Conservation (phyloP, 805 yeast species). For the Metschnikowia reukaufii region DNA sequence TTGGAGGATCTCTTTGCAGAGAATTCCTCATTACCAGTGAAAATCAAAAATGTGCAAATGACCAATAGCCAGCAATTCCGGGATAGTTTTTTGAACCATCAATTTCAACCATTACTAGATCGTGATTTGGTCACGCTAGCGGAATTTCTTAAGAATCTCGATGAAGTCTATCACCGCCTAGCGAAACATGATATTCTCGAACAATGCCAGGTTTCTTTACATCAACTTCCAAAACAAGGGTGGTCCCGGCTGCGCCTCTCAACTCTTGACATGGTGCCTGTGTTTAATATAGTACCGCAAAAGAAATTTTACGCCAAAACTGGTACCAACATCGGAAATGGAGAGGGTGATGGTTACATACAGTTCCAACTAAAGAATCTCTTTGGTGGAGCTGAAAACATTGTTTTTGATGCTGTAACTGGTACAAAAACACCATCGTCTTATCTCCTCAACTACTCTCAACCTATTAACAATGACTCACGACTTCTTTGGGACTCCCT, state of each 20-base stretch:
- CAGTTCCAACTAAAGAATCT: slow-evolving; percentile 61
- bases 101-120: slow-evolving; percentile 46
- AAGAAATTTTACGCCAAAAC: slow-evolving; percentile 80
- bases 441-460: slow-evolving; percentile 47
- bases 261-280: slow-evolving; percentile 32
- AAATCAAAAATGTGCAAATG: slow-evolving; percentile 45
- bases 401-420: slow-evolving; percentile 51
- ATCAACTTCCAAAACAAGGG: slow-evolving; percentile 17
- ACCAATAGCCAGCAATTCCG: slow-evolving; percentile 50
- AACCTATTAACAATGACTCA: slow-evolving; percentile 46
- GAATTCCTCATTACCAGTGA: slow-evolving; percentile 41
- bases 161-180: slow-evolving; percentile 44
- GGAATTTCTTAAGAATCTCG: slow-evolving; percentile 42
- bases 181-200: slow-evolving; percentile 44
- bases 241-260: slow-evolving; percentile 9
- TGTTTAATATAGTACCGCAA: slow-evolving; percentile 48
- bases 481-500: slow-evolving; percentile 40
- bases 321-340: slow-evolving; percentile 95
- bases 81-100: slow-evolving; percentile 44
- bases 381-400: slow-evolving; percentile 57
- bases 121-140: slow-evolving; percentile 39
- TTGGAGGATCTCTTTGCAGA: slow-evolving; percentile 35
- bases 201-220: slow-evolving; percentile 37
- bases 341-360: slow-evolving; percentile 93
- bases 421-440: slow-evolving; percentile 53